Percentiles rank a stretch among this genome's conserved stretches.
phyloP scores from a whole-genome alignment of 495 filamentous ascomycete species.

The Penicillium cinerascens region DNA sequence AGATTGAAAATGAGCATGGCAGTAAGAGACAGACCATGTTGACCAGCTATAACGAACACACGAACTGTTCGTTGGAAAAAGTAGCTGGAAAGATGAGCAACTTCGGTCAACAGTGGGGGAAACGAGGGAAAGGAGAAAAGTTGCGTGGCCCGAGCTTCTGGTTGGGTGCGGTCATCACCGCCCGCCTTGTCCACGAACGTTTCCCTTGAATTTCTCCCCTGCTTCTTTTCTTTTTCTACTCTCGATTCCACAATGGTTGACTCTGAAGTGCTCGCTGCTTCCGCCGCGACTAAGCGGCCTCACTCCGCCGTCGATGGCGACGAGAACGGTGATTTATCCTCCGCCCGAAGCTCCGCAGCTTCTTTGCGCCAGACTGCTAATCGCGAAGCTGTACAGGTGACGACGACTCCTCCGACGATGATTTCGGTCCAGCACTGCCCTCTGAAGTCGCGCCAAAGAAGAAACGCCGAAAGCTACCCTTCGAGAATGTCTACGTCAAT shows the following conservation, averaged over 20 bases:
- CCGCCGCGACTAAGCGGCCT: conserved; percentile 30
- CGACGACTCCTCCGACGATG: conserved; percentile 83
- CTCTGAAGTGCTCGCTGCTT: conserved; percentile 19
- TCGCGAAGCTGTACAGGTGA: conserved; percentile 21
- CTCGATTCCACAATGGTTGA: conserved; percentile 27
- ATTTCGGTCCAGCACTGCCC: conserved; percentile 87
- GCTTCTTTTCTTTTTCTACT: background rate
- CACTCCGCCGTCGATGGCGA: conserved; percentile 39
- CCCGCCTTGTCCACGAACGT: conserved; percentile 18
- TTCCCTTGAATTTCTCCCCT: conserved; percentile 8
- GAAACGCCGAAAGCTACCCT: conserved; percentile 83
- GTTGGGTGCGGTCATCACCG: conserved; percentile 27
- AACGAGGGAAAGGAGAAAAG: conserved; percentile 35
- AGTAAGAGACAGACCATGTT: conserved; percentile 32
- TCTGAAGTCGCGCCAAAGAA: conserved; percentile 74
- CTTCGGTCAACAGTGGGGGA: conserved; percentile 29
- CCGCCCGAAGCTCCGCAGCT: background rate
- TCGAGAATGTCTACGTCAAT: conserved; percentile 90
- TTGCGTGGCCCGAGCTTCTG: conserved; percentile 42
- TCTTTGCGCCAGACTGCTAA: conserved; percentile 16
- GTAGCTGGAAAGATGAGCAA: conserved; percentile 20
- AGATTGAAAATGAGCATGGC: background rate
- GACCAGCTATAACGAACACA: conserved; percentile 24
- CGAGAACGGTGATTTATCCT: conserved; percentile 29
- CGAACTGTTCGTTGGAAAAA: conserved; percentile 22